These are phyloP conservation scores for Ceratocystis colombiana DNA, from an alignment of 2,329 filamentous ascomycete genomes.

Conservation along the genomic window DNA sequence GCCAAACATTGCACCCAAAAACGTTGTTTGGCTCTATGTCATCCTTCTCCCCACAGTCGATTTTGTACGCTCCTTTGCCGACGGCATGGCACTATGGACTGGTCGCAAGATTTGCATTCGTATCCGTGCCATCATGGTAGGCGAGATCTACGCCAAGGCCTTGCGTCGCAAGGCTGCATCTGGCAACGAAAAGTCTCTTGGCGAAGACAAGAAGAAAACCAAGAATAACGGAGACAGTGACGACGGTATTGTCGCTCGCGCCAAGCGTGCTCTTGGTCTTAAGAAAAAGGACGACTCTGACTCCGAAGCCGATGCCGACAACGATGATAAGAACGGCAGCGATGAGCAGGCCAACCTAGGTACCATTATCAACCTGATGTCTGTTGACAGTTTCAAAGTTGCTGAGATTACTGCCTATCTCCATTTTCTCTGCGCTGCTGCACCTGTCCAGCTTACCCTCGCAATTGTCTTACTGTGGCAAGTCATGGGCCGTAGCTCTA, in stretches of 20 bases:
- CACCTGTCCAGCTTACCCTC: slow-evolving; percentile 76
- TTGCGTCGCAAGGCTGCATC: slow-evolving; percentile 81
- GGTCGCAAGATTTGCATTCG: slow-evolving; percentile 91
- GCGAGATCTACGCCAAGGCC: slow-evolving; percentile 94
- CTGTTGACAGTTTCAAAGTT: slow-evolving; percentile 98
- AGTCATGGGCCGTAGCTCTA: slow-evolving; percentile 84
- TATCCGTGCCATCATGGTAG: slow-evolving; percentile 86
- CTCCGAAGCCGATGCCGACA: slow-evolving; percentile 31
- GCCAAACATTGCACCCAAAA: slow-evolving; percentile 62
- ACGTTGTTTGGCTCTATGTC: slow-evolving; percentile 93
- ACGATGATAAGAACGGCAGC: slow-evolving; percentile 32
- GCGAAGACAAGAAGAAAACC: slow-evolving; percentile 43
- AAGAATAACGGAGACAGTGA: slow-evolving; percentile 32
- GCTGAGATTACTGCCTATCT: slow-evolving; percentile 89
- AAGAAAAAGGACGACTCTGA: slow-evolving; percentile 38
- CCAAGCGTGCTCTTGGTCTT: slow-evolving; percentile 50
- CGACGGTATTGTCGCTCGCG: slow-evolving; percentile 38
- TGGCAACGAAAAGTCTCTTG: slow-evolving; percentile 61
- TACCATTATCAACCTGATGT: slow-evolving; percentile 99
- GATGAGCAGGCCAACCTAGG: slow-evolving; percentile 82
- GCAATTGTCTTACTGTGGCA: slow-evolving; percentile 74
- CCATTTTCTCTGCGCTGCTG: slow-evolving; percentile 88
- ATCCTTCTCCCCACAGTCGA: slow-evolving; percentile 80
- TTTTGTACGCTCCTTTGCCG: slow-evolving; percentile 67
- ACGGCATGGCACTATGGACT: slow-evolving; percentile 82